Evolutionary conservation across 257 asterid species (phyloP), one percentile per base, ranked within the genome.

Genomic region (Solanum sitiens): DNA sequence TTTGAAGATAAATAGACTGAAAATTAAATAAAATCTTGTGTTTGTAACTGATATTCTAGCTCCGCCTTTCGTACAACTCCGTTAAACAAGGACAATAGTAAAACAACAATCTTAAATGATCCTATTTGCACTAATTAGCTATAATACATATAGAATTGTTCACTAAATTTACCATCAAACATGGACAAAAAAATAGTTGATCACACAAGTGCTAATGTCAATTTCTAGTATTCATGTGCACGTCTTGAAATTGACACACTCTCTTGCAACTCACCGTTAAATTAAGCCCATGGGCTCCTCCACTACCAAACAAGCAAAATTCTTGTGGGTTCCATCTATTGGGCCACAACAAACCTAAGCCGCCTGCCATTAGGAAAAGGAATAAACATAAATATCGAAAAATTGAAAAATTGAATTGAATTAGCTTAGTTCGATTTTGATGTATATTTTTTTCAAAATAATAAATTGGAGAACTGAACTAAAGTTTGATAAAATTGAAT

Each of bases 231-330:
- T 25, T 25, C 25, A 27, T 80, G 18, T 44, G 20, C 20, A 18
- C 20, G 7, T 50, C 45, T 50, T 20, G 86, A 82, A 27, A 27
- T 47, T 11, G 86, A 32, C 86, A 1, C 0, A 80, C 86, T 50
- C 44, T 18, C 45, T 82, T 50, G 1, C 25, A 82, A 82, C 71
- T 83, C 85, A 84, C 89, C 89, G 89, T 88, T 88, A 59, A 88
- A 56, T 73, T 32, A n/a, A 59, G 56, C 6, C 27, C 40, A 33
- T 39, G 79, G 86, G 87, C 59, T 74, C 89, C 86, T 20, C 67
- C 67, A 15, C 65, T 47, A 16, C 21, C 9, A 32, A 82, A 68
- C 32, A 85, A 40, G 33, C 8, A 63, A n/a, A 23, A 72, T 32
- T 82, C 33, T 44, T 8, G 65, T 16, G 72, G 39, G 40, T 13